These are phyloP conservation scores for Ophiocordyceps camponoti-saundersi DNA, from an alignment of 2,329 filamentous ascomycete genomes.

Conservation along the genomic window DNA sequence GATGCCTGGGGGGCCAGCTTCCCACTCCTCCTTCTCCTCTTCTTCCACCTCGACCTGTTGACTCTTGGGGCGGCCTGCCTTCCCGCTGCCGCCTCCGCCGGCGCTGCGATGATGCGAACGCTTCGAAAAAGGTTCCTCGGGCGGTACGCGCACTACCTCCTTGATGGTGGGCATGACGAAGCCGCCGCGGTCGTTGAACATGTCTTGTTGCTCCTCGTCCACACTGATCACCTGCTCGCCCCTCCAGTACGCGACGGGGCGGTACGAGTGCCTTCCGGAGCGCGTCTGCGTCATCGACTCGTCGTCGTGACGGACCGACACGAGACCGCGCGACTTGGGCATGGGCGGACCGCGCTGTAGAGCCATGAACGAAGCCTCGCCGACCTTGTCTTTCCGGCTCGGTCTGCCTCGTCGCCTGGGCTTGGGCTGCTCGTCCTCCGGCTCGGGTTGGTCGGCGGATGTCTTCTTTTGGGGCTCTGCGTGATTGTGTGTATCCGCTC, in stretches of 20 bases:
- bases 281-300: constrained; percentile 44
- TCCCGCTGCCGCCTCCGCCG: constrained; percentile 2
- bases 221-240: constrained; percentile 65
- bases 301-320: constrained; percentile 30
- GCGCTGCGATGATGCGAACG: no score
- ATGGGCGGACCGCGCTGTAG: constrained; percentile 38
- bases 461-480: constrained; percentile 1
- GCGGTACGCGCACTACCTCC: constrained; percentile 54
- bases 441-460: not conserved
- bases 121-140: constrained; percentile 29
- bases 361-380: constrained; percentile 28
- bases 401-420: constrained; percentile 7
- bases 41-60: constrained; percentile 26
- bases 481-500: not conserved
- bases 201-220: constrained; percentile 35
- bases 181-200: constrained; percentile 18
- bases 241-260: constrained; percentile 72
- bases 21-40: constrained; percentile 51
- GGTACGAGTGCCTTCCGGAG: constrained; percentile 62
- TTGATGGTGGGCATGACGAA: constrained; percentile 57
- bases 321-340: constrained; percentile 35
- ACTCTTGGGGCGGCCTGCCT: constrained; percentile 12
- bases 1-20: constrained; percentile 45
- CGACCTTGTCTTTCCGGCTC: constrained; percentile 18
- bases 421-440: constrained; percentile 4